Conservation (phyloP, 768 basidiomycete genomes). For the Podaxis rugospora region DNA sequence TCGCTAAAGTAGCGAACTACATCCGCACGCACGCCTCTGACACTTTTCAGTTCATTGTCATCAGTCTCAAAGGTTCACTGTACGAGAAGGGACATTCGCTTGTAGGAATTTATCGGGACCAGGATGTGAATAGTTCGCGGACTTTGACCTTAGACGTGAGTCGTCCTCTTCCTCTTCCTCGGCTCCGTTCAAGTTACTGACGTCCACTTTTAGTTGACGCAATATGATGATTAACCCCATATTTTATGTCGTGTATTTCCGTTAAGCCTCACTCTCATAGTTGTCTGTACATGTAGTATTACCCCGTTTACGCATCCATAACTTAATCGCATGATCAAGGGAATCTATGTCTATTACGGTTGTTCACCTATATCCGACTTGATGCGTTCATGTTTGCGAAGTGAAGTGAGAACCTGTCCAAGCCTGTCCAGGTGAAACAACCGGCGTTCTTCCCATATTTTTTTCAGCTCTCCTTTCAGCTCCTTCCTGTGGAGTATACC, state of each 20-base stretch:
- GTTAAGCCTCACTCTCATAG: background rate
- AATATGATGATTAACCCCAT: conserved; percentile 48
- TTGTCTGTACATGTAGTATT: conserved; percentile 2
- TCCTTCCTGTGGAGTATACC: too few species aligned
- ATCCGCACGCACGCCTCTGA: conserved; percentile 82
- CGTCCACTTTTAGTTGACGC: conserved; percentile 40
- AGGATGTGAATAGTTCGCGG: conserved; percentile 88
- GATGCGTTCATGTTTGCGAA: too few species aligned
- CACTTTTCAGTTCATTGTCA: conserved; percentile 93
- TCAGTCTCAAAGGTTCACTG: conserved; percentile 91
- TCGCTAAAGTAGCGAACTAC: conserved; percentile 92
- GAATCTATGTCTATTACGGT: too few species aligned
- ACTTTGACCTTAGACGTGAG: conserved; percentile 89
- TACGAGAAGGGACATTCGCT: conserved; percentile 88
- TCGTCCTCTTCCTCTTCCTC: conserved; percentile 3
- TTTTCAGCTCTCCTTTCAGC: too few species aligned
- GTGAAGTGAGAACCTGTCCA: too few species aligned
- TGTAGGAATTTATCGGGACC: conserved; percentile 93
- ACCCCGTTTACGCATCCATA: background rate
- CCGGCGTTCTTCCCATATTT: too few species aligned
- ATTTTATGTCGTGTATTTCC: background rate
- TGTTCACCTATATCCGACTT: too few species aligned
- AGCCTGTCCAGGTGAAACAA: too few species aligned
- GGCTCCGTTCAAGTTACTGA: background rate
- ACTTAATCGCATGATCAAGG: background rate